phyloP scores from a whole-genome alignment of 805 yeast species.

The Candida chilensis region DNA sequence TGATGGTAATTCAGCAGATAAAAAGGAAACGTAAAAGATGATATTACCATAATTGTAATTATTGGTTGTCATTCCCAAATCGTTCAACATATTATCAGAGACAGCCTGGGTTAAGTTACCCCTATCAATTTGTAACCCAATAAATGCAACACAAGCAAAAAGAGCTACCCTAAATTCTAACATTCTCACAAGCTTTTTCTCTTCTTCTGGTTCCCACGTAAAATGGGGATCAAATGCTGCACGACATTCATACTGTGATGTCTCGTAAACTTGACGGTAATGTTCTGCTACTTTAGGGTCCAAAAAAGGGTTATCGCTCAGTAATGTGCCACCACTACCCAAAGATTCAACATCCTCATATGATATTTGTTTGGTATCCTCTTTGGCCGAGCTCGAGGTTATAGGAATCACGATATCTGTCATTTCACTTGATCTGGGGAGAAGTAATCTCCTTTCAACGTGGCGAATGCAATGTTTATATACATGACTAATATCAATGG shows the following conservation, averaged over 20 bases:
- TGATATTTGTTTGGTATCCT: no score
- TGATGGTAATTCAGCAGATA: constrained; percentile 55
- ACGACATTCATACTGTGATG: constrained; percentile 43
- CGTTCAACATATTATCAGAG: constrained; percentile 45
- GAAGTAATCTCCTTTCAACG: no score
- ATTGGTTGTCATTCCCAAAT: constrained; percentile 42
- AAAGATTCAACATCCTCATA: no score
- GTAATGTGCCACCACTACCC: no score
- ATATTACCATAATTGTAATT: constrained; percentile 55
- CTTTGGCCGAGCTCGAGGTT: no score
- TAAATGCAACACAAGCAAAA: constrained; percentile 52
- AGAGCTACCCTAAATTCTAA: constrained; percentile 47
- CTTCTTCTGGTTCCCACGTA: constrained; percentile 46
- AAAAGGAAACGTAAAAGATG: constrained; percentile 40
- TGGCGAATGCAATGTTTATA: no score
- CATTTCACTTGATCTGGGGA: no score
- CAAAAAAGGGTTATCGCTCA: constrained; percentile 28
- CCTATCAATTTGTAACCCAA: constrained; percentile 51
- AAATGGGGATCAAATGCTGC: constrained; percentile 48
- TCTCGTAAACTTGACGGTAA: constrained; percentile 36
- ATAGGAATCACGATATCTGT: no score
- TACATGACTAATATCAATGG: no score
- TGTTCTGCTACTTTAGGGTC: constrained; percentile 39
- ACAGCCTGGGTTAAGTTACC: constrained; percentile 49
- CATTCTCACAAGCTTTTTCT: constrained; percentile 35